Percentiles rank a stretch among this genome's conserved stretches.
These are phyloP conservation scores for Prunus mongolica DNA, from an alignment of 306 rosid species.

Conservation along the genomic window DNA sequence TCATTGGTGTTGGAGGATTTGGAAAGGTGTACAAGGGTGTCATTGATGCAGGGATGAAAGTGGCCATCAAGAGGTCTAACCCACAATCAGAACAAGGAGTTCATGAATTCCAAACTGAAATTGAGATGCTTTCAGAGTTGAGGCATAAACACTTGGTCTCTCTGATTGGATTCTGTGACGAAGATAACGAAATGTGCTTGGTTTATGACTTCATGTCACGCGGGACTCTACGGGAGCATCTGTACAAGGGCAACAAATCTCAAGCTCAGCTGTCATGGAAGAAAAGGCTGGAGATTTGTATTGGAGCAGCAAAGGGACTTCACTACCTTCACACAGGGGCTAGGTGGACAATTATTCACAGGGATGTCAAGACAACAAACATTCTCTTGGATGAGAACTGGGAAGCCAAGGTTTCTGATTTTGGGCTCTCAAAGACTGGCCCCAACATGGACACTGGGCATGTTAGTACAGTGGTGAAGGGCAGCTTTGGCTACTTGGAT, in stretches of 20 bases:
- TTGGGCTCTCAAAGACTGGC: conserved; percentile 53
- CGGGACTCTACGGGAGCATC: conserved; percentile 46
- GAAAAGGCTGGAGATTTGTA: conserved; percentile 47
- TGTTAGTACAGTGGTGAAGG: conserved; percentile 55
- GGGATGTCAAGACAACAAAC: conserved; percentile 57
- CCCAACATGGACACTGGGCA: conserved; percentile 44
- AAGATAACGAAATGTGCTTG: conserved; percentile 49
- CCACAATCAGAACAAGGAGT: conserved; percentile 55
- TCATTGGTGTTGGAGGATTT: conserved; percentile 54
- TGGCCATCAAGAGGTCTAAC: conserved; percentile 49
- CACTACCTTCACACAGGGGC: conserved; percentile 60
- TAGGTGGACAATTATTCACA: conserved; percentile 47
- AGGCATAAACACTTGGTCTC: conserved; percentile 54
- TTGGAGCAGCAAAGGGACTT: conserved; percentile 59
- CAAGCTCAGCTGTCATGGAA: conserved; percentile 40
- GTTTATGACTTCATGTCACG: conserved; percentile 47
- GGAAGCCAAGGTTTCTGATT: conserved; percentile 55
- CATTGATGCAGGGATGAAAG: conserved; percentile 39
- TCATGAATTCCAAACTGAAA: conserved; percentile 49
- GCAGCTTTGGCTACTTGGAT: conserved; percentile 51
- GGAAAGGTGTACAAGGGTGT: conserved; percentile 54
- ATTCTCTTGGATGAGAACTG: conserved; percentile 53
- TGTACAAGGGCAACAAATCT: conserved; percentile 45
- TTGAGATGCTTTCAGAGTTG: conserved; percentile 55
- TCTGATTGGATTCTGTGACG: conserved; percentile 51